Evolutionary conservation across 176 grass and related monocot genomes (phyloP).

Genomic region (Lolium perenne): DNA sequence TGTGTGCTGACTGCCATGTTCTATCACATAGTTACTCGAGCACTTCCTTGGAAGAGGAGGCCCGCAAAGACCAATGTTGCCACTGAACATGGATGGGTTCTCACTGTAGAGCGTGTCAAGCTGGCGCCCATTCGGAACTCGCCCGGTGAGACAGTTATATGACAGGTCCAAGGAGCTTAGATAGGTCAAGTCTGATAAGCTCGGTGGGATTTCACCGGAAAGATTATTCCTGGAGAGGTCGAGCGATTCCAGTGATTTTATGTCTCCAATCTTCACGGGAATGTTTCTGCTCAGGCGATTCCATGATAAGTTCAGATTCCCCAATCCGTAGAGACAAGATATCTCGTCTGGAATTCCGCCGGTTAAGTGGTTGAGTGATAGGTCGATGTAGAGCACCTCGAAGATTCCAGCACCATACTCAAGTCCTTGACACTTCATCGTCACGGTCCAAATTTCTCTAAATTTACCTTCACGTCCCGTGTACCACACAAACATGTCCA

Average conservation of each 20-base stretch:
- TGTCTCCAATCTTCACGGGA: neutral
- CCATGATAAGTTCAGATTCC: neutral
- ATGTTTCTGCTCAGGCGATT: neutral
- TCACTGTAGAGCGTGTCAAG: constrained; percentile 41
- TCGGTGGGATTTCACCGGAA: constrained; percentile 28
- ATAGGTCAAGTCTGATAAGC: constrained; percentile 25
- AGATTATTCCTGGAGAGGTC: constrained; percentile 49
- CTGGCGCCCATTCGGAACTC: constrained; percentile 42
- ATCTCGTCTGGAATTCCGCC: neutral
- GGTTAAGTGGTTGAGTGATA: neutral
- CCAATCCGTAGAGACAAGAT: neutral
- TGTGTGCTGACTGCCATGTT: neutral
- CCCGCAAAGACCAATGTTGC: constrained; percentile 44
- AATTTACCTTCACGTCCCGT: neutral
- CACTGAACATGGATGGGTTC: constrained; percentile 33
- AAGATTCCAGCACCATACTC: neutral
- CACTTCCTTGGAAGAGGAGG: constrained; percentile 30
- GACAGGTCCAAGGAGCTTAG: constrained; percentile 47
- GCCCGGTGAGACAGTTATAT: constrained; percentile 44
- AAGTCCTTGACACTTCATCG: constrained; percentile 5
- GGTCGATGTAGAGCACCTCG: neutral
- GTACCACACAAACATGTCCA: neutral
- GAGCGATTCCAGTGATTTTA: constrained; percentile 51
- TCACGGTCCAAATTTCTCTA: neutral
- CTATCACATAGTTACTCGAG: too few relatives aligned